Conservation (phyloP, 176 grass and related monocot genomes). For the Rhynchospora breviuscula region DNA sequence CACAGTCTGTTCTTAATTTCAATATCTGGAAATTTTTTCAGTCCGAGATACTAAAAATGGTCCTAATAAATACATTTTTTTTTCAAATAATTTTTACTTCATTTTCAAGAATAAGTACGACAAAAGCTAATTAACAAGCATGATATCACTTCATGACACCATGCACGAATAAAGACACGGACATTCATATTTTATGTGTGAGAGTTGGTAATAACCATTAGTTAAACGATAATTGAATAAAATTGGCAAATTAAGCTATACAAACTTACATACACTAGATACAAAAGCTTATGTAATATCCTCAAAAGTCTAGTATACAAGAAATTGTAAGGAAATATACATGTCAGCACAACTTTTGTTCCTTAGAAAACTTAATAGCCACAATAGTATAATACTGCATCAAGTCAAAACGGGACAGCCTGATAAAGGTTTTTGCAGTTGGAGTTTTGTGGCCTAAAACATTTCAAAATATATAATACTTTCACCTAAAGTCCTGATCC, state of each 20-base stretch:
- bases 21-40: not conserved
- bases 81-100: not conserved
- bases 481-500: not conserved
- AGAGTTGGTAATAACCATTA: conserved; percentile 9
- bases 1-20: not conserved
- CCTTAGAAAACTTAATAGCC: not conserved
- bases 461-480: not conserved
- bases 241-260: not conserved
- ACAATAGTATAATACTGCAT: not conserved
- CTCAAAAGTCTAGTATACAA: not conserved
- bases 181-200: not conserved
- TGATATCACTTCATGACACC: conserved; percentile 2
- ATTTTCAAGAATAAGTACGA: not conserved
- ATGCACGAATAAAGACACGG: not conserved
- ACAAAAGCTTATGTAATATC: not conserved
- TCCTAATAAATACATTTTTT: not conserved
- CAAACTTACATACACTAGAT: not conserved
- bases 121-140: not conserved
- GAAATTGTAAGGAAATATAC: not conserved
- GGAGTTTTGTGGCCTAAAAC: conserved; percentile 8
- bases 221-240: not conserved
- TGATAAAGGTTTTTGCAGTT: conserved; percentile 1
- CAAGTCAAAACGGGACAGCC: conserved; percentile 2
- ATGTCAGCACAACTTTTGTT: not conserved
- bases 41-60: not conserved